Evolutionary conservation across 1,284 basidiomycete genomes (phyloP).

Genomic region (Heterobasidion parviporum): DNA sequence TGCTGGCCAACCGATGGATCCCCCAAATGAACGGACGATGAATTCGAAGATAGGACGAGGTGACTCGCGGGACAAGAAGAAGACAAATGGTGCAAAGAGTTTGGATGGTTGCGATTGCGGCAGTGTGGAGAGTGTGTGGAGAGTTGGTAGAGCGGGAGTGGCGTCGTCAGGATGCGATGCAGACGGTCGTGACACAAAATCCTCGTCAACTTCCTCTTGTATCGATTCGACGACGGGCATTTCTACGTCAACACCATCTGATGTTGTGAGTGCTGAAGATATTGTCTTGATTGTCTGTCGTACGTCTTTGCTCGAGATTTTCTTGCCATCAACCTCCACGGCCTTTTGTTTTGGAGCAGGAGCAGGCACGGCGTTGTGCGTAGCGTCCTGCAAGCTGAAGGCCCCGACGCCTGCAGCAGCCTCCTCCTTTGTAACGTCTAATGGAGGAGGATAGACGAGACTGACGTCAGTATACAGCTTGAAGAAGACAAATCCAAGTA

Average conservation of each 20-base stretch:
- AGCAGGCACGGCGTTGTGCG: slow-evolving; percentile 18
- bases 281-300: slow-evolving; percentile 69
- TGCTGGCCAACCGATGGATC: slow-evolving; percentile 83
- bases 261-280: slow-evolving; percentile 19
- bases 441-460: slow-evolving; percentile 89
- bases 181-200: slow-evolving; percentile 62
- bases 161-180: slow-evolving; percentile 46
- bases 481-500: slow-evolving; percentile 94
- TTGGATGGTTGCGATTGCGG: slow-evolving; percentile 44
- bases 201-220: slow-evolving; percentile 44
- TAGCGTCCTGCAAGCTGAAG: slow-evolving; percentile 67
- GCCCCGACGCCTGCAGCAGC: slow-evolving; percentile 87
- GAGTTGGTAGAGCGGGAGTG: slow-evolving; percentile 58
- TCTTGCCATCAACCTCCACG: slow-evolving; percentile 47
- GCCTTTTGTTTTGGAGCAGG: slow-evolving; percentile 28
- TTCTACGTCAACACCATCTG: slow-evolving; percentile 28
- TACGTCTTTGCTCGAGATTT: slow-evolving; percentile 61
- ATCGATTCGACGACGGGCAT: slow-evolving; percentile 26
- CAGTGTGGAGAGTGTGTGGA: slow-evolving; percentile 62
- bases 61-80: slow-evolving; percentile 94
- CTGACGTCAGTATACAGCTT: slow-evolving; percentile 95
- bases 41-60: slow-evolving; percentile 94
- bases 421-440: slow-evolving; percentile 83
- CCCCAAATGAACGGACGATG: slow-evolving; percentile 87
- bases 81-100: slow-evolving; percentile 83